phyloP scores from a whole-genome alignment of 139 green algal genomes.

The Chlorella sp. region DNA sequence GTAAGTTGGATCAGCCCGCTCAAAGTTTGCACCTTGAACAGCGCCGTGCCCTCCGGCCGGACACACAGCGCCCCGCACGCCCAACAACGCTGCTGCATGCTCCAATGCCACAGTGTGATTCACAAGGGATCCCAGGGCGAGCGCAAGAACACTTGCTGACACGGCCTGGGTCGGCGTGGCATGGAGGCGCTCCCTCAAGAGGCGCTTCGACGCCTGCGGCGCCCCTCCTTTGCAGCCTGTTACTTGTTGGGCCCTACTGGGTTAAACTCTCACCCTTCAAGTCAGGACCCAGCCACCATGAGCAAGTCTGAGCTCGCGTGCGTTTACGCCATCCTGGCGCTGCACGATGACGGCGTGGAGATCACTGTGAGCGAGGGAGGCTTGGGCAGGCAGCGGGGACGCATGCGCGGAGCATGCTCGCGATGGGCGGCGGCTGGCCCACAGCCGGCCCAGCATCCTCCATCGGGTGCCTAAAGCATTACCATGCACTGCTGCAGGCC shows the following conservation, averaged over 20 bases:
- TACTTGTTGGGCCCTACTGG: neutral
- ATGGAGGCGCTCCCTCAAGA: neutral
- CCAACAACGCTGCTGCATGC: constrained; percentile 27
- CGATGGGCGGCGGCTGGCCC: neutral
- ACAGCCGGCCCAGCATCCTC: neutral
- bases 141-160: neutral
- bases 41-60: neutral
- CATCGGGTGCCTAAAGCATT: neutral
- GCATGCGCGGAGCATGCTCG: neutral
- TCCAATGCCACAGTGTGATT: neutral
- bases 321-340: constrained; percentile 96
- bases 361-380: constrained; percentile 74
- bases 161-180: neutral
- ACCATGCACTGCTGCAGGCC: constrained; percentile 52
- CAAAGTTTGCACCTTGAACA: constrained; percentile 7
- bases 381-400: neutral
- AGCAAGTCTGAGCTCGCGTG: constrained; percentile 89
- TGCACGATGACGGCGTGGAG: constrained; percentile 95
- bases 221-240: neutral
- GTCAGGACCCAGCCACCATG: constrained; percentile 54
- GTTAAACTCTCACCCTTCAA: constrained; percentile 30
- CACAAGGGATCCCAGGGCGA: neutral
- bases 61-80: neutral
- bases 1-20: neutral
- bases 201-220: neutral